These are phyloP conservation scores for Kwoniella shivajii DNA, from an alignment of 1,284 basidiomycete species.

Conservation along the genomic window DNA sequence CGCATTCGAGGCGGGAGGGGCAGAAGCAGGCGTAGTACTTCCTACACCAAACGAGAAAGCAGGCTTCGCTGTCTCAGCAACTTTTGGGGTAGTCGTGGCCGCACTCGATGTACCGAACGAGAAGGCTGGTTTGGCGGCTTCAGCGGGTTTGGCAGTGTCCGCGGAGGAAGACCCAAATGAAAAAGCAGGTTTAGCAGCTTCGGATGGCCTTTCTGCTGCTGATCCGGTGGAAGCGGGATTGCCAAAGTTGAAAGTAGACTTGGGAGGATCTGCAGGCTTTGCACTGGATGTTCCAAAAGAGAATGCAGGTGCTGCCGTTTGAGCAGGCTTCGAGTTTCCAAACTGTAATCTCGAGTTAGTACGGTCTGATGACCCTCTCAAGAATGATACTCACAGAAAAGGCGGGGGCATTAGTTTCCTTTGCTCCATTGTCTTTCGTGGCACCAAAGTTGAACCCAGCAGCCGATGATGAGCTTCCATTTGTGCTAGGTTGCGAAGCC, in stretches of 20 bases:
- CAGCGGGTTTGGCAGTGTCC: conserved; percentile 10
- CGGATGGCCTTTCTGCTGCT: conserved; percentile 13
- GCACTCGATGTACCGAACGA: conserved; percentile 19
- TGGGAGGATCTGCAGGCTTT: conserved; percentile 24
- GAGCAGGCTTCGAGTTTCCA: conserved; percentile 20
- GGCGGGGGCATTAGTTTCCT: conserved; percentile 1
- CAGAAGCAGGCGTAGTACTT: neutral
- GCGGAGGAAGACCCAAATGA: conserved; percentile 21
- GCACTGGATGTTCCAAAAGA: conserved; percentile 22
- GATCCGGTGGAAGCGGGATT: conserved; percentile 10
- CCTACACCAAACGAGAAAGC: conserved; percentile 19
- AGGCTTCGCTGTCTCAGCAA: conserved; percentile 14
- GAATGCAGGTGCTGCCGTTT: conserved; percentile 21
- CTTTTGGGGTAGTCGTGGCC: conserved; percentile 7
- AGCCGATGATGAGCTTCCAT: too few relatives aligned
- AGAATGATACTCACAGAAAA: conserved; percentile 27
- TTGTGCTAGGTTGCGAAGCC: neutral
- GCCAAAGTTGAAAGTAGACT: conserved; percentile 33
- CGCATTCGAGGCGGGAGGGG: conserved; percentile 7
- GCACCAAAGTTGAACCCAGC: conserved; percentile 23
- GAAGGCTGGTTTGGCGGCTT: conserved; percentile 15
- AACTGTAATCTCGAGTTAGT: conserved; percentile 16
- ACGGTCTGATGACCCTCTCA: conserved; percentile 7
- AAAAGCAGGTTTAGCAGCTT: conserved; percentile 23
- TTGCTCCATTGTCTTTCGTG: neutral